A percentile compares a stretch with the other conserved stretches of the same genome.
These are phyloP conservation scores for Saturnispora quitensis DNA, from an alignment of 805 yeast species.

Conservation along the genomic window DNA sequence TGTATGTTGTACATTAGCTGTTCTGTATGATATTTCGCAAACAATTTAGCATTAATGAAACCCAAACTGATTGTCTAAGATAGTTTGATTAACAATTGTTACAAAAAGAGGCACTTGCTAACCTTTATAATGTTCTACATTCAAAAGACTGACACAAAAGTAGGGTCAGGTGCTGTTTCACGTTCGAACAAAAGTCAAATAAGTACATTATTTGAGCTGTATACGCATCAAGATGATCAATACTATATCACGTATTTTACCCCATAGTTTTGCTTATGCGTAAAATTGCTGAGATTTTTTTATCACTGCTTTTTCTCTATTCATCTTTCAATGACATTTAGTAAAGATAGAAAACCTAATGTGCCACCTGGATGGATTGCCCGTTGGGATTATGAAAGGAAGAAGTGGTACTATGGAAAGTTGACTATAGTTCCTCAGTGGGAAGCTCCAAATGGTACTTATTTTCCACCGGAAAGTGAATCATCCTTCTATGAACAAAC, in stretches of 20 bases:
- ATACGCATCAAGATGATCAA: too few species aligned
- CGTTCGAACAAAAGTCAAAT: too few species aligned
- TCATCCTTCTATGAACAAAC: neutral
- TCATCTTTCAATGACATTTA: neutral
- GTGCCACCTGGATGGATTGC: neutral
- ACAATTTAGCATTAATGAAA: too few species aligned
- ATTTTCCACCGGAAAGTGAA: neutral
- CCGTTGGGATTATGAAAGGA: neutral
- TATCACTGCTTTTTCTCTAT: neutral
- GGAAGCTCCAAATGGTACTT: neutral
- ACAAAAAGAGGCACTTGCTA: too few species aligned
- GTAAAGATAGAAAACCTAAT: neutral
- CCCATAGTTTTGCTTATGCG: neutral
- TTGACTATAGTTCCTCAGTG: neutral
- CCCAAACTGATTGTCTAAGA: too few species aligned
- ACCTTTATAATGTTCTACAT: too few species aligned
- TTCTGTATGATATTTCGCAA: too few species aligned
- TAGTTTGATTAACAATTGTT: too few species aligned
- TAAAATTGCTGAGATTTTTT: neutral
- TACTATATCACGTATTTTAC: neutral
- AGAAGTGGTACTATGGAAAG: neutral
- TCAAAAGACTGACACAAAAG: too few species aligned
- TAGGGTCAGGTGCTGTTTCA: too few species aligned
- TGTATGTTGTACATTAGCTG: too few species aligned
- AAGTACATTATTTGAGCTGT: too few species aligned